Conservation (phyloP, 129 eudicot species). For the Kitagawia praeruptora region DNA sequence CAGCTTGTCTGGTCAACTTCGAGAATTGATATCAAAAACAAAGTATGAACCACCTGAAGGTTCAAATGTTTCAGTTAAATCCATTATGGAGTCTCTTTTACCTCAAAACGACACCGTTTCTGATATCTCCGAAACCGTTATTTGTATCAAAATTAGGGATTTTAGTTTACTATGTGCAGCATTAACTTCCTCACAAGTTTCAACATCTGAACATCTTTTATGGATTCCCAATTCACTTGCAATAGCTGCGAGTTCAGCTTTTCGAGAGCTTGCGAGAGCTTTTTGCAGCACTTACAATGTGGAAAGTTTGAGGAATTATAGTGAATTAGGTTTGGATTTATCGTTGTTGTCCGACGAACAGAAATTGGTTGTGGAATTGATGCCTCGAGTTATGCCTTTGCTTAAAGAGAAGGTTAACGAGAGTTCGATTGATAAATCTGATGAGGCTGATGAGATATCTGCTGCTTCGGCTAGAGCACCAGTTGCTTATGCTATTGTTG, state of each 20-base stretch:
- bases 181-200: slow-evolving; percentile 42
- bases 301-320: slow-evolving; percentile 14
- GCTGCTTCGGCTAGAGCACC: slow-evolving; percentile 75
- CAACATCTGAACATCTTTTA: slow-evolving; percentile 46
- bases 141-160: slow-evolving; percentile 24
- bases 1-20: slow-evolving; percentile 58
- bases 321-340: slow-evolving; percentile 30
- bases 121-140: slow-evolving; percentile 1
- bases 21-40: slow-evolving; percentile 31
- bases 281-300: slow-evolving; percentile 17
- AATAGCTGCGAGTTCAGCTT: slow-evolving; percentile 35
- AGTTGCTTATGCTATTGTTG: slow-evolving; percentile 64
- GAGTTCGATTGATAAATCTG: slow-evolving; percentile 51
- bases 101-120: slow-evolving; percentile 19
- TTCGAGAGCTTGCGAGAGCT: slow-evolving; percentile 26
- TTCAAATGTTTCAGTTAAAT: slow-evolving; percentile 52
- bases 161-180: slow-evolving; percentile 68
- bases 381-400: slow-evolving; percentile 59
- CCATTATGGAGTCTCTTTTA: slow-evolving; percentile 51
- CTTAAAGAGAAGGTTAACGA: slow-evolving; percentile 61
- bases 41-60: slow-evolving; percentile 48
- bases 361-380: slow-evolving; percentile 55
- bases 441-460: slow-evolving; percentile 46
- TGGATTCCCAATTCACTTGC: slow-evolving; percentile 66
- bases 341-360: slow-evolving; percentile 22